A percentile compares a stretch with the other conserved stretches of the same genome.
These are phyloP conservation scores for Salix arbutifolia DNA, from an alignment of 345 rosid genomes.

Conservation along the genomic window DNA sequence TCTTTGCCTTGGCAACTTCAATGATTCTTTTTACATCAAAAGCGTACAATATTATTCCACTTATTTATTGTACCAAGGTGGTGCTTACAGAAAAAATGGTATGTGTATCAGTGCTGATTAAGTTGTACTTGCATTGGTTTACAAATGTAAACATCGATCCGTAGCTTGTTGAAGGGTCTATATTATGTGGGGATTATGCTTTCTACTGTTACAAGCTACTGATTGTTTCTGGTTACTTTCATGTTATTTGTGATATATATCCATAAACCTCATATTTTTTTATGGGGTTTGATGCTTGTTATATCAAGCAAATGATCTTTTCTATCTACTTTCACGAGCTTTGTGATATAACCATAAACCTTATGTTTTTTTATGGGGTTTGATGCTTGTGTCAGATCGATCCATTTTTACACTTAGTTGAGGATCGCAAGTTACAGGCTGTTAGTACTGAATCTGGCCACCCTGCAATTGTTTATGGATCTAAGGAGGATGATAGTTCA, in stretches of 20 bases:
- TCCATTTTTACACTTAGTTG: constrained; percentile 73
- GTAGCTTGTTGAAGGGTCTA: neutral
- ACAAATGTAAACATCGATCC: neutral
- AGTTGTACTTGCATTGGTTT: constrained; percentile 5
- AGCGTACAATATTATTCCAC: constrained; percentile 55
- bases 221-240: neutral
- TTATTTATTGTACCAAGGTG: constrained; percentile 49
- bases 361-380: neutral
- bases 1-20: constrained; percentile 72
- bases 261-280: neutral
- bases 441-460: constrained; percentile 31
- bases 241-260: neutral
- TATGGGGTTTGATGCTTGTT: constrained; percentile 14
- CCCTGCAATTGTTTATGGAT: constrained; percentile 46
- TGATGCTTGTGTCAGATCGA: constrained; percentile 56
- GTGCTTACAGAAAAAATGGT: constrained; percentile 62
- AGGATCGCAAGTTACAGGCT: constrained; percentile 69
- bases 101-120: constrained; percentile 10
- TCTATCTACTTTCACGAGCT: neutral
- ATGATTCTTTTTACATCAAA: constrained; percentile 87
- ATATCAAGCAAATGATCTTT: neutral
- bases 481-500: constrained; percentile 61
- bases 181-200: neutral
- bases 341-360: neutral
- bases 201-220: neutral